Evolutionary conservation across 805 yeast species (phyloP).

Genomic region (Pichia membranifaciens): DNA sequence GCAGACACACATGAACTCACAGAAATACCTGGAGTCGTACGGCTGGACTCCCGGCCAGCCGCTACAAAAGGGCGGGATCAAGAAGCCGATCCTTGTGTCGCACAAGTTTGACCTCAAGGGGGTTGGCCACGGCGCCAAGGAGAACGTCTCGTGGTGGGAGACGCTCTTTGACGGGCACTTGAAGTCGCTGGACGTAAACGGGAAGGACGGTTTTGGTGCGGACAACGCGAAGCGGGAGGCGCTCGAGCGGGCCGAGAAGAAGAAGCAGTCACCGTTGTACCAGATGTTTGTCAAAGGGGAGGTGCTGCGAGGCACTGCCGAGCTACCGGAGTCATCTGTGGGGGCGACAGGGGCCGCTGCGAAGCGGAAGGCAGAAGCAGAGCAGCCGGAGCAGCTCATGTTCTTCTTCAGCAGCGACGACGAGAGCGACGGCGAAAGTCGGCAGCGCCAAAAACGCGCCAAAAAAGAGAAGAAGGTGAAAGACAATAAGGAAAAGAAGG

Average conservation of each 20-base stretch:
- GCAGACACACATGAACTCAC: conserved; percentile 41
- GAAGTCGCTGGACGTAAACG: conserved; percentile 51
- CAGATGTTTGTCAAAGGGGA: conserved; percentile 85
- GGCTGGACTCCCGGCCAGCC: conserved; percentile 97
- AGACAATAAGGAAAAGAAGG: no score
- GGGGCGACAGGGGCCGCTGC: conserved; percentile 7
- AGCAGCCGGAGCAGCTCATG: conserved; percentile 16
- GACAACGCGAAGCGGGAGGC: conserved; percentile 36
- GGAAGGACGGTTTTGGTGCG: conserved; percentile 1
- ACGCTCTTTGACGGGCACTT: conserved; percentile 89
- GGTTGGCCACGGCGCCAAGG: conserved; percentile 70
- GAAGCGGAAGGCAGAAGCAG: conserved; percentile 1
- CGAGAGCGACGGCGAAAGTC: conserved; percentile 28
- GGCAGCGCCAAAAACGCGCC: conserved; percentile 19
- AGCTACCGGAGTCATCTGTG: conserved; percentile 16
- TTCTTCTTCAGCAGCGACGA: conserved; percentile 19
- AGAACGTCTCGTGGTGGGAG: conserved; percentile 96
- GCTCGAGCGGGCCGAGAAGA: conserved; percentile 47
- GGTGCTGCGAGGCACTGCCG: conserved; percentile 69
- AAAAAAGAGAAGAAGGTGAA: conserved; percentile 22
- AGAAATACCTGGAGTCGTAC: conserved; percentile 61
- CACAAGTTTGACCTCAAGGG: conserved; percentile 92
- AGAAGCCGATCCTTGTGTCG: conserved; percentile 79
- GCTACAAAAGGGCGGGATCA: conserved; percentile 68
- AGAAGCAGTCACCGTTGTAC: conserved; percentile 52